Evolutionary conservation across 2,329 filamentous ascomycete species (phyloP), one percentile per base, ranked within the genome.

Genomic region (Fusarium torulosum): DNA sequence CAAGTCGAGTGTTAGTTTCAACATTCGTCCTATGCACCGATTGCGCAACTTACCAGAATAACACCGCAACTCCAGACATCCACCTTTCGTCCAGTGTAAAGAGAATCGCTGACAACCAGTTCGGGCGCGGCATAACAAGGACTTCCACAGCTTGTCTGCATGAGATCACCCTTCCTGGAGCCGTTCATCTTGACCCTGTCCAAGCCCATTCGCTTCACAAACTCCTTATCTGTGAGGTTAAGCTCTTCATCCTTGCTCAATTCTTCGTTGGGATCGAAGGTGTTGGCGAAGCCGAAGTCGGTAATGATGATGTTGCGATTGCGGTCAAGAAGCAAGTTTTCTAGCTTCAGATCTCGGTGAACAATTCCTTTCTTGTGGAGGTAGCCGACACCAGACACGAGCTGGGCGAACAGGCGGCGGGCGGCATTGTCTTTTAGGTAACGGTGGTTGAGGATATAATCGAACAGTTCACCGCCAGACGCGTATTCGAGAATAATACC

Each of bases 261-360:
- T 77, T 97, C 94, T 75, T 99, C 96, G 35, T 84, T 82, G 0
- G 96, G 88, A 75, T 97, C 92, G 76, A 99, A 99, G 0, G 94
- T 98, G 79, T 99, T 99, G 71, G 96, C 96, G 77, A 99, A 99
- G 19, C 96, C 96, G 80, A 99, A 99, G 80, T 99, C 96, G 17
- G 96, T 99, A 76, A 99, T 99, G 81, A 99, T 99, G 75, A 99
- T 98, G 82, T 99, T 99, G 67, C 94, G 91, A 77, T 99, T 97
- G 66, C 95, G 91, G 80, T 99, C 96, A 51, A 99, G 86, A 37
- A 99, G 86, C 73, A 99, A 79, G 76, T 99, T 99, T 81, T 99
- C 96, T 45, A 99, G 85, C 81, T 99, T 99, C 70, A 99, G 81
- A 81, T 99, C 96, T 74, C 96, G 90, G 78, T 99, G 96, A 15